A percentile compares a stretch with the other conserved stretches of the same genome.
Conservation (phyloP, 1,284 basidiomycete species). For the Cutaneotrichosporon sp. region DNA sequence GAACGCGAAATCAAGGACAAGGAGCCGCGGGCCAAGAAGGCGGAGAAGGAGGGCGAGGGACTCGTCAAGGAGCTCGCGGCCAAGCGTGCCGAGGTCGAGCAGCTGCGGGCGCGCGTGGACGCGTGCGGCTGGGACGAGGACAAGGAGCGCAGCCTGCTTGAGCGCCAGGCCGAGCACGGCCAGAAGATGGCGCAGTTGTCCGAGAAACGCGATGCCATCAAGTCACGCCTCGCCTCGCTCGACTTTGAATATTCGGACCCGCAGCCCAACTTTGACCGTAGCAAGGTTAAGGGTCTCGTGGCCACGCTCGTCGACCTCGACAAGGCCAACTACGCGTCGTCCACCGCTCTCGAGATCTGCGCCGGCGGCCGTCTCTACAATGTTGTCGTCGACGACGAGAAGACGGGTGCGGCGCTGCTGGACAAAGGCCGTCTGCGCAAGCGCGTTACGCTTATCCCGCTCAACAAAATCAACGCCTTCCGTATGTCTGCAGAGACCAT, state of each 20-base stretch:
- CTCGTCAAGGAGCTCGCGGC: conserved; percentile 60
- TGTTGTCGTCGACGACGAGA: conserved; percentile 87
- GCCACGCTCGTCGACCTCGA: conserved; percentile 75
- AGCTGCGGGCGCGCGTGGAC: conserved; percentile 55
- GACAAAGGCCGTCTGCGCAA: conserved; percentile 74
- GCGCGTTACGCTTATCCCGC: conserved; percentile 87
- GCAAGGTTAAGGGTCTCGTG: conserved; percentile 88
- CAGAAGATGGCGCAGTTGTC: conserved; percentile 57
- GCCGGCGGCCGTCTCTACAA: conserved; percentile 92
- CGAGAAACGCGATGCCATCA: conserved; percentile 71
- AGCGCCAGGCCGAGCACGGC: conserved; percentile 57
- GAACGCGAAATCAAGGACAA: conserved; percentile 75
- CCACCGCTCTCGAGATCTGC: conserved; percentile 88
- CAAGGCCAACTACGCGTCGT: conserved; percentile 64
- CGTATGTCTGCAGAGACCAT: conserved; percentile 68
- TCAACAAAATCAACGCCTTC: conserved; percentile 81
- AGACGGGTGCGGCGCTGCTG: conserved; percentile 78
- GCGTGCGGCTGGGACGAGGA: conserved; percentile 74
- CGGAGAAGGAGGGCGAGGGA: conserved; percentile 77
- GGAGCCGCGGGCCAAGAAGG: conserved; percentile 74
- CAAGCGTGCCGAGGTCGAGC: conserved; percentile 61
- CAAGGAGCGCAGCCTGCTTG: conserved; percentile 64
- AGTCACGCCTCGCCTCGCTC: conserved; percentile 63
- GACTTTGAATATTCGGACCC: conserved; percentile 83
- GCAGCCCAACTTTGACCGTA: conserved; percentile 73